Base-by-base conservation (phyloP, 345 rosid species). In the Citrus unshiu region DNA sequence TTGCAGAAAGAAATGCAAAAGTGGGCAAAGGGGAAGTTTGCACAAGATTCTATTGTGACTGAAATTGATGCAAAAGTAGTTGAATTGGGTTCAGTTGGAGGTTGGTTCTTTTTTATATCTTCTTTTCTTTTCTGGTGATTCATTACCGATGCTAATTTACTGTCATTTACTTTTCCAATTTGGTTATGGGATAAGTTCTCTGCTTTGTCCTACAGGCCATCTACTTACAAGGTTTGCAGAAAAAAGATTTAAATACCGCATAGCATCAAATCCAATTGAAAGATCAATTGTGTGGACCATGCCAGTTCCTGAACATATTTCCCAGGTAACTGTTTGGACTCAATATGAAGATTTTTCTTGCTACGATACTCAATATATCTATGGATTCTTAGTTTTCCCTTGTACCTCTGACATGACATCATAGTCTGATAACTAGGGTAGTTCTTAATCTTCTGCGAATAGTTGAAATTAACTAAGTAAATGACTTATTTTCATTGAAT, bases 1-100 rank as follows among this genome's bases (percentile, higher is more conserved):
- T 24, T 89, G 83, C 91, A 93, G 84, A 94, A 90, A 79, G 94
- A 95, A 83, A 88, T 81, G 84, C 87, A 87, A 70, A 95, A 93
- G 78, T 96, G 99, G 98, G 93, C 86, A 82, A 96, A 90, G 51
- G 97, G 99, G 79, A 94, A 94, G 84, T 85, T 91, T 84, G 94
- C 99, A 3, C 84, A 86, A 70, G 90, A 96, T 80, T 93, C 93
- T 81, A 89, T 96, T 74, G 92, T 91, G 72, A 95, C 95, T 66
- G 89, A 90, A 84, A 88, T 94, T 82, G 95, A 96, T 76, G 70
- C 90, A 9, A 96, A 89, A 86, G 90, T 94, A n/a, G 90, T 94
- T 81, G 98, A 96, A 81, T 80, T 84, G 79, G 94, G 95, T 8
- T 86, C 93, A 54, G 75, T 86, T 80, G 99, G 98, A 86, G 99